Base-by-base conservation (phyloP, 2,329 filamentous ascomycete genomes). In the Exserohilum rostratum region DNA sequence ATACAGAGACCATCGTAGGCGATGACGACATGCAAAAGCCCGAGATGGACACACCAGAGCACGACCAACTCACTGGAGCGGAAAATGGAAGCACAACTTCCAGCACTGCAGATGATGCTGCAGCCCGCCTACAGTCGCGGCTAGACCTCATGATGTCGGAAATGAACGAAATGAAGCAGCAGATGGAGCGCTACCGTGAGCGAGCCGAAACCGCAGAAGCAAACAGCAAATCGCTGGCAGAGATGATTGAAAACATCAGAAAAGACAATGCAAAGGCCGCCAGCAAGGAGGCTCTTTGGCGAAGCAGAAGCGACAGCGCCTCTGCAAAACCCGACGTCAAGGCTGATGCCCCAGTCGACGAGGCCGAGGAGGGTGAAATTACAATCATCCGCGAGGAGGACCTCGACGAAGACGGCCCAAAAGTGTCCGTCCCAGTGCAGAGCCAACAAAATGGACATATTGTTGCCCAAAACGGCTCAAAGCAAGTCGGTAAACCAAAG, bases 161-260 rank as follows among this genome's bases (percentile, higher is more conserved):
- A 67, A 93, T 97, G 84, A 86, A 86, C 50, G 87, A 88, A 53
- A 86, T 96, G 80, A 90, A 88, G 75, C 82, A 87, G 58, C 89
- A 96, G 71, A 87, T 96, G 71, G 88, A 95, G 49, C 78, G 82
- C 6, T 96, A 90, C 78, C 88, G 88, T 66, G 80, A 85, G 51
- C 87, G 91, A 27, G 92, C 92, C 7, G 90, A 96, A 73, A 83
- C 80, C 54, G 93, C 92, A 3, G 93, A 98, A 72, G 79, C 84
- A 7, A 92, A 96, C 49, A 87, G 89, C 50, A 88, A 89, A 73
- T 89, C 88, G 1, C 78, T 99, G 39, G 88, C 90, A 1, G 90
- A 96, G 70, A 95, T 98, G 91, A 87, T 97, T 11, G 82, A 90
- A 65, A 88, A 89, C 62, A 89, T 97, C 51, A 86, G 92, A 48